A percentile compares a stretch with the other conserved stretches of the same genome.
These are phyloP conservation scores for Saccharomycopsis hybrid DNA, from an alignment of 1,139 yeast species.

Conservation along the genomic window DNA sequence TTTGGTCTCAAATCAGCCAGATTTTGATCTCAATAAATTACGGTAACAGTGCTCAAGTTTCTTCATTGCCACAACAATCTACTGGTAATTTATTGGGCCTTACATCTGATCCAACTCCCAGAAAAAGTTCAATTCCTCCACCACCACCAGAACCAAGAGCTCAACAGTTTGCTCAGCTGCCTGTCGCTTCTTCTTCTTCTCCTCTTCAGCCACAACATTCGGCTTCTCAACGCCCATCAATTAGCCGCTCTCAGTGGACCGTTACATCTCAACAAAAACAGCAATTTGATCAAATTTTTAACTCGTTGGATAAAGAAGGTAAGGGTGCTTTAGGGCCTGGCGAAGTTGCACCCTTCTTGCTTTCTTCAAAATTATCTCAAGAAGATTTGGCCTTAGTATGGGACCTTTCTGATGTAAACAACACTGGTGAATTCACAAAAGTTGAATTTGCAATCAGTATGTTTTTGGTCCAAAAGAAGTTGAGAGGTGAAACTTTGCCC, in stretches of 20 bases:
- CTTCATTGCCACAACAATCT: slow-evolving; percentile 23
- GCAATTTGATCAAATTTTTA: slow-evolving; percentile 76
- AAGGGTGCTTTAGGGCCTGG: slow-evolving; percentile 63
- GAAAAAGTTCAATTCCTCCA: slow-evolving; percentile 22
- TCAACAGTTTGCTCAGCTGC: background rate
- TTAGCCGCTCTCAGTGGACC: slow-evolving; percentile 43
- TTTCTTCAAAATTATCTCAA: slow-evolving; percentile 81
- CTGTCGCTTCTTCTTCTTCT: slow-evolving; percentile 17
- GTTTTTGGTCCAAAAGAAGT: slow-evolving; percentile 80
- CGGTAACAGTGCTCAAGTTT: slow-evolving; percentile 22
- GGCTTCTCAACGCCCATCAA: slow-evolving; percentile 15
- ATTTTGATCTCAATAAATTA: slow-evolving; percentile 25
- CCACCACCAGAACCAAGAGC: slow-evolving; percentile 23
- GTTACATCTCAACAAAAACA: slow-evolving; percentile 63
- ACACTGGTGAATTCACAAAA: slow-evolving; percentile 74
- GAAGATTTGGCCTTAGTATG: slow-evolving; percentile 84
- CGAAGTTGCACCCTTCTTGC: slow-evolving; percentile 83
- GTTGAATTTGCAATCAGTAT: slow-evolving; percentile 89
- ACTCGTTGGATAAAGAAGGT: slow-evolving; percentile 60
- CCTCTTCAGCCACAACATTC: background rate
- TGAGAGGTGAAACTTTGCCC: slow-evolving; percentile 75
- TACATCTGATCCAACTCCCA: slow-evolving; percentile 2
- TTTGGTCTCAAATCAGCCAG: slow-evolving; percentile 50
- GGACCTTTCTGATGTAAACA: slow-evolving; percentile 90
- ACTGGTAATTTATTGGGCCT: slow-evolving; percentile 27